Evolutionary conservation across 2,329 filamentous ascomycete species (phyloP), one percentile per base, ranked within the genome.

Genomic region (Curvularia sp.): DNA sequence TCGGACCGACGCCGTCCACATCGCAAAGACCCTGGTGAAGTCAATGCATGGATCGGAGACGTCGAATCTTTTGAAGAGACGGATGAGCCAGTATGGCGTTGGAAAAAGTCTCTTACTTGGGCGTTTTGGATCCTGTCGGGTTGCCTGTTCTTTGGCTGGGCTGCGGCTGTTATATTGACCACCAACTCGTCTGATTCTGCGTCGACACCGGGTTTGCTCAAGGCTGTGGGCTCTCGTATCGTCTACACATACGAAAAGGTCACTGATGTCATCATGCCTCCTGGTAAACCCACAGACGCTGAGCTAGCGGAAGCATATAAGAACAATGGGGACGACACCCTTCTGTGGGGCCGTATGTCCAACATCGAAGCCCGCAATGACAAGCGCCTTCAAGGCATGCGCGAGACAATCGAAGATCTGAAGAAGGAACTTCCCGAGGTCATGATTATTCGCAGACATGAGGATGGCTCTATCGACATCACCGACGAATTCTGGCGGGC

Each of bases 401-500:
- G 61, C 36, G 47, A 47, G 10, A 58, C 66, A 10, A 58, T 73
- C 23, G 39, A 66, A 8, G 53, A 56, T 4, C 54, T 75, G 3
- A 61, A 62, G 9, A 34, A 67, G 4, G 43, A 72, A 3, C 74
- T 91, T 3, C 89, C 89, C 0, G 79, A 82, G 12, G 66, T 83
- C 9, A 78, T 91, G 4, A 82, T 84, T 58, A 82, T 89, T 63
- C 80, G 82, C 13, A 79, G 81, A 7, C 78, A 83, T 55, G 74
- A 78, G 32, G 74, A 84, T 28, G 88, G 87, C 13, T 80, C 82
- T 9, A 74, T 80, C 0, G 76, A 83, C 21, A 83, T 91, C 15
- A 78, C 84, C 0, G 80, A 85, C 23, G 82, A 86, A 2, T 90
- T 92, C 59, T 92, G 86, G 84, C 80, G 85, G 55, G 89, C 88